phyloP scores from a whole-genome alignment of 495 filamentous ascomycete genomes.

The Recurvomyces mirabilis region DNA sequence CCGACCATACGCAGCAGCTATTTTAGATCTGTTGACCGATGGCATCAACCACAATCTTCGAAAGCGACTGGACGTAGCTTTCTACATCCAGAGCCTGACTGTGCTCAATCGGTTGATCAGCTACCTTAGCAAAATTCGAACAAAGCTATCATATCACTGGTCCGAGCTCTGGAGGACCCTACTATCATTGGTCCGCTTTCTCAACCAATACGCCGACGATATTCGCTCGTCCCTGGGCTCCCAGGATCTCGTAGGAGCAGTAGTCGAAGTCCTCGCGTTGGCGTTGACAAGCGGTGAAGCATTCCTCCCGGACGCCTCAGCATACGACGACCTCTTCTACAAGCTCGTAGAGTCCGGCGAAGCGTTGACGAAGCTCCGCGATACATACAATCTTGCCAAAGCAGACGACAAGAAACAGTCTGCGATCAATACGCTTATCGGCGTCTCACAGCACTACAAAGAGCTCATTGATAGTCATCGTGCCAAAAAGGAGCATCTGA shows the following conservation, averaged over 20 bases:
- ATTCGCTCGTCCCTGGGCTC: slow-evolving; percentile 51
- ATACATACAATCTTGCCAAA: slow-evolving; percentile 50
- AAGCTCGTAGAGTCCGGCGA: slow-evolving; percentile 91
- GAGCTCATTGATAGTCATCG: slow-evolving; percentile 49
- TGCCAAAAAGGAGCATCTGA: slow-evolving; percentile 46
- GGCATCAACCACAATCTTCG: slow-evolving; percentile 90
- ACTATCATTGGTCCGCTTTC: slow-evolving; percentile 79
- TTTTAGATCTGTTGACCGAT: slow-evolving; percentile 79
- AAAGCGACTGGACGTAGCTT: slow-evolving; percentile 66
- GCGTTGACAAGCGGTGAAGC: slow-evolving; percentile 79
- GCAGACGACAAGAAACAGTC: slow-evolving; percentile 38
- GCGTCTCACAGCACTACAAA: slow-evolving; percentile 78
- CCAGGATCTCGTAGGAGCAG: slow-evolving; percentile 51
- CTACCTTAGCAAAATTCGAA: slow-evolving; percentile 48
- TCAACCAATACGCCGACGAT: slow-evolving; percentile 72
- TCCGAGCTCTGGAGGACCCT: slow-evolving; percentile 86
- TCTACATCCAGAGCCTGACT: slow-evolving; percentile 51
- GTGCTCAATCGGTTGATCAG: slow-evolving; percentile 44
- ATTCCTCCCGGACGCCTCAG: slow-evolving; percentile 79
- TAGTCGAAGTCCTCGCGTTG: slow-evolving; percentile 77
- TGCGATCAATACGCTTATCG: slow-evolving; percentile 73
- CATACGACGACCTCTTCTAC: slow-evolving; percentile 96
- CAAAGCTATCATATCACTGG: slow-evolving; percentile 66
- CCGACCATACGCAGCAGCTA: slow-evolving; percentile 46
- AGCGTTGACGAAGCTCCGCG: slow-evolving; percentile 69